These are phyloP conservation scores for Penicillium chermesinum DNA, from an alignment of 495 filamentous ascomycete genomes.

Conservation along the genomic window DNA sequence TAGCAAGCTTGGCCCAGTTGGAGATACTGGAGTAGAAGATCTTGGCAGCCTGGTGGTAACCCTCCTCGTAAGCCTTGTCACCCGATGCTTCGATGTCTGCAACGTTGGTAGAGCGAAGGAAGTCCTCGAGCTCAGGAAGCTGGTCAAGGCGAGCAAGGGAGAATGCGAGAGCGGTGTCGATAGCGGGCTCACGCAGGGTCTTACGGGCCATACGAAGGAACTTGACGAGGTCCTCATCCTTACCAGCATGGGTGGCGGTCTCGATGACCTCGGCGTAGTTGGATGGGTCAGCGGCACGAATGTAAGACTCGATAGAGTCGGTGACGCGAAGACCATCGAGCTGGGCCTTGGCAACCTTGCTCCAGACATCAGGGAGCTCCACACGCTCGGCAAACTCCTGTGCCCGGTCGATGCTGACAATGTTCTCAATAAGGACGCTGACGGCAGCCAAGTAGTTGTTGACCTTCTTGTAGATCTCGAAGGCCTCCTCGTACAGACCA, in stretches of 20 bases:
- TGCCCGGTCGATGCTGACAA: conserved; percentile 97
- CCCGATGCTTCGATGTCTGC: conserved; percentile 92
- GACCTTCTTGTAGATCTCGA: conserved; percentile 98
- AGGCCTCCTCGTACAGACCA: conserved; percentile 93
- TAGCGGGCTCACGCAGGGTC: conserved; percentile 87
- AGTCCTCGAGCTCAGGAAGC: conserved; percentile 91
- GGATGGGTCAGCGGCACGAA: conserved; percentile 84
- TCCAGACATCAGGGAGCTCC: conserved; percentile 97
- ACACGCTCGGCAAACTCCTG: conserved; percentile 96
- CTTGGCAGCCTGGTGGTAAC: conserved; percentile 93
- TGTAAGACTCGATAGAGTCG: conserved; percentile 95
- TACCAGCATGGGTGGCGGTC: conserved; percentile 90
- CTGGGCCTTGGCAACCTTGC: conserved; percentile 96
- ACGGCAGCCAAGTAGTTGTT: conserved; percentile 80
- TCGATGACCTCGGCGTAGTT: conserved; percentile 97
- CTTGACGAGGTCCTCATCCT: conserved; percentile 97
- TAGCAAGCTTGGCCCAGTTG: conserved; percentile 99
- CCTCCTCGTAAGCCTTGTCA: conserved; percentile 96
- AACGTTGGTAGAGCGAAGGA: conserved; percentile 89
- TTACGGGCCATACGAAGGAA: conserved; percentile 96
- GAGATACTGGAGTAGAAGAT: conserved; percentile 98
- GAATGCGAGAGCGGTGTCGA: conserved; percentile 92
- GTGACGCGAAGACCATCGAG: conserved; percentile 90
- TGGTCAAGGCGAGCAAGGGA: conserved; percentile 88
- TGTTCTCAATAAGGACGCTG: conserved; percentile 90